phyloP scores from a whole-genome alignment of 345 rosid genomes.

The Cardiospermum halicacabum region DNA sequence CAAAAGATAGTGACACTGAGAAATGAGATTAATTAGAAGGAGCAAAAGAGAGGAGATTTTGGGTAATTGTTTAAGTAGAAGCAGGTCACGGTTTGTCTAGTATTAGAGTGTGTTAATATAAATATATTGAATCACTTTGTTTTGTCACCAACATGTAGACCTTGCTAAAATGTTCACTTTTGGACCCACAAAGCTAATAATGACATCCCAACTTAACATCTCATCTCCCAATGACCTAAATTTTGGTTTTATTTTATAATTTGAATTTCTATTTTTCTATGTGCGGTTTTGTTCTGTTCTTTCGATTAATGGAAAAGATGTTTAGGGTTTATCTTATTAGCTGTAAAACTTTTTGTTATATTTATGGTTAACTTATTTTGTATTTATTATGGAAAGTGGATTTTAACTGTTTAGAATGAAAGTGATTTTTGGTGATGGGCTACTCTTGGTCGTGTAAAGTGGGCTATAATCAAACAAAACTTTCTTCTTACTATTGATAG shows the following conservation, averaged over 20 bases:
- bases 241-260: too few relatives aligned
- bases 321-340: constrained; percentile 2
- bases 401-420: background rate
- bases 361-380: too few relatives aligned
- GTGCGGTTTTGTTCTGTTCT: background rate
- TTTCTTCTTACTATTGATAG: too few relatives aligned
- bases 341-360: constrained; percentile 8
- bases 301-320: constrained; percentile 10
- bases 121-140: constrained; percentile 29
- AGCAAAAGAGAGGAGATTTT: constrained; percentile 7
- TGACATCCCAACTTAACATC: constrained; percentile 33
- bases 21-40: constrained; percentile 20
- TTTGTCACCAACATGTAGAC: constrained; percentile 68
- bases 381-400: background rate
- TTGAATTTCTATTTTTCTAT: too few relatives aligned
- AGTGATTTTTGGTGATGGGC: constrained; percentile 19
- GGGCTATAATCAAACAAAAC: constrained; percentile 8
- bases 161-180: constrained; percentile 33
- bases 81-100: constrained; percentile 47
- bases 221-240: background rate
- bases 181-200: constrained; percentile 42
- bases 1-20: constrained; percentile 49
- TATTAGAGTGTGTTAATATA: constrained; percentile 28
- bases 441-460: background rate
- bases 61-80: constrained; percentile 22